Conservation (phyloP, 2,329 filamentous ascomycete species). For the Neobulgaria alba region DNA sequence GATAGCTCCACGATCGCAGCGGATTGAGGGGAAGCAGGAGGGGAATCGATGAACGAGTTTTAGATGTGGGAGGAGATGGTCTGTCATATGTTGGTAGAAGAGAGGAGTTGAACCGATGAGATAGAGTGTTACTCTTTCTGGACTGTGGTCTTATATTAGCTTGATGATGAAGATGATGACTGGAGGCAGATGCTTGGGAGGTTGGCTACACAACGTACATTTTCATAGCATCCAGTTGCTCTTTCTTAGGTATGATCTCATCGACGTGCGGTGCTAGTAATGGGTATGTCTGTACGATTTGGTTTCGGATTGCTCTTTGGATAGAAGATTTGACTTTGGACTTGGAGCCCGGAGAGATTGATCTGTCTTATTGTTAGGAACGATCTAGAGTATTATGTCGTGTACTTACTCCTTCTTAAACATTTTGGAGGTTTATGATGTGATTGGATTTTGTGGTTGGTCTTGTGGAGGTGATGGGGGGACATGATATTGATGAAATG, state of each 20-base stretch:
- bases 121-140: constrained; percentile 85
- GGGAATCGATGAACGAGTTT: constrained; percentile 86
- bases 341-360: constrained; percentile 68
- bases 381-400: too few relatives aligned
- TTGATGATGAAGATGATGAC: too few relatives aligned
- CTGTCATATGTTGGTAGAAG: constrained; percentile 77
- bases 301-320: constrained; percentile 76
- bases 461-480: too few relatives aligned
- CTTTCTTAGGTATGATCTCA: constrained; percentile 90
- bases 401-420: constrained; percentile 91
- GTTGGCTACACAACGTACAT: constrained; percentile 40
- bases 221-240: constrained; percentile 83
- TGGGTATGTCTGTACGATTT: constrained; percentile 77
- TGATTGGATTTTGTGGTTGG: constrained; percentile 2
- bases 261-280: constrained; percentile 82
- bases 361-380: too few relatives aligned
- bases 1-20: constrained; percentile 92
- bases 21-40: constrained; percentile 69
- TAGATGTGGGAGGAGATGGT: constrained; percentile 78
- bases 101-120: constrained; percentile 68
- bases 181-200: not conserved
- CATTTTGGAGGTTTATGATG: constrained; percentile 45
- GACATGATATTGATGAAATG: too few relatives aligned
- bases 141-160: constrained; percentile 34
- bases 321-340: constrained; percentile 97